Base-by-base conservation (phyloP, 495 filamentous ascomycete species). In the Penicillium bialowiezense region DNA sequence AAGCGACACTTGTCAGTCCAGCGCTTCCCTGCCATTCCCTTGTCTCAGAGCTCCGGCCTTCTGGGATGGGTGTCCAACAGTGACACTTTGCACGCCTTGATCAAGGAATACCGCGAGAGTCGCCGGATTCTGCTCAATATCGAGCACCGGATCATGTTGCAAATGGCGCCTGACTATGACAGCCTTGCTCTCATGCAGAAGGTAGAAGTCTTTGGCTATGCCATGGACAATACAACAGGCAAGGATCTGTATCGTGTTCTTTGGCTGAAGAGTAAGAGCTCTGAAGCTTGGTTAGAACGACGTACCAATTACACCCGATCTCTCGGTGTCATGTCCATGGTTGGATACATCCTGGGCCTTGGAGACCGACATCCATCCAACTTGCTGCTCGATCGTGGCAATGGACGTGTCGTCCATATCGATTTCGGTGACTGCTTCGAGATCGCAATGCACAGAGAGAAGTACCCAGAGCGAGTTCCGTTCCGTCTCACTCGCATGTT, bases 371-470 rank as follows among this genome's bases (percentile, higher is more conserved):
- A 99, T 71, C 93, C 93, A 23, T 96, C 90, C 44, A 99, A 99
- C 60, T 75, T 99, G 61, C 91, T 99, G 83, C 82, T 99, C 23
- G 93, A 97, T 69, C 84, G 89, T 18, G 84, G 93, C 52, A 99
- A 91, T 5, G 93, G 93, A 57, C 95, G 90, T 67, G 90, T 99
- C 46, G 84, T 99, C 48, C 93, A 99, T 65, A 96, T 97, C 55
- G 93, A 99, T 73, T 99, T 97, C 55, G 93, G 93, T 56, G 93
- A 99, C 71, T 99, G 93, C 61, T 99, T 99, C 73, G 93, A 99
- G 68, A 91, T 99, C 50, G 93, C 93, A 35, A 99, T 97, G 91
- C 95, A 97, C 71, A 89, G 93, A 44, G 93, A 99, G 67, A 99
- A 99, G 66, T 99, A 97, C 59, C 93, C 93, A 0, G 93, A 99